A percentile compares a stretch with the other conserved stretches of the same genome.
phyloP scores from a whole-genome alignment of 2,329 filamentous ascomycete genomes.

The Emmonsia crescens region DNA sequence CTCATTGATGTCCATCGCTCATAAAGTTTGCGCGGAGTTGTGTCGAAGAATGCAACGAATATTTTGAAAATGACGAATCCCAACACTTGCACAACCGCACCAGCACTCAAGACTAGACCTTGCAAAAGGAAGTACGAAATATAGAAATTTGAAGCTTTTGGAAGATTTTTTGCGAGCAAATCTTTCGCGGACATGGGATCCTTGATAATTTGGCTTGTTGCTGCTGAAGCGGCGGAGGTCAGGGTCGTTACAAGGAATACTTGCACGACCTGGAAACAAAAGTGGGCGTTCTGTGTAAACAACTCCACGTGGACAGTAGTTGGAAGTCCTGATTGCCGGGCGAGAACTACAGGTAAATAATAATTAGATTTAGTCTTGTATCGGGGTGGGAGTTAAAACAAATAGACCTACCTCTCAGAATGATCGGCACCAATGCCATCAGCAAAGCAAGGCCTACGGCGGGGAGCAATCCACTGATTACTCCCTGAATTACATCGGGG shows the following conservation, averaged over 20 bases:
- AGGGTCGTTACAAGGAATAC: conserved; percentile 83
- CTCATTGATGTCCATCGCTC: conserved; percentile 61
- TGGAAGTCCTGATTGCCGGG: conserved; percentile 67
- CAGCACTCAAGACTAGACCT: conserved; percentile 64
- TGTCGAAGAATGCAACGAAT: conserved; percentile 60
- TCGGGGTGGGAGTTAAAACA: neutral
- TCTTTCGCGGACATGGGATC: conserved; percentile 53
- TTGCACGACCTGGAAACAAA: conserved; percentile 61
- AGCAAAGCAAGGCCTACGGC: conserved; percentile 67
- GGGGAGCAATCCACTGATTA: conserved; percentile 76
- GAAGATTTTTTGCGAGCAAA: conserved; percentile 63
- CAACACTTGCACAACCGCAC: conserved; percentile 59
- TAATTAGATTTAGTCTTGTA: conserved; percentile 10
- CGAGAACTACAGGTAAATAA: conserved; percentile 47
- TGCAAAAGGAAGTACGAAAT: conserved; percentile 92
- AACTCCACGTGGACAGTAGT: conserved; percentile 72
- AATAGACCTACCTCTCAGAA: conserved; percentile 56
- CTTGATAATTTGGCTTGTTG: conserved; percentile 53
- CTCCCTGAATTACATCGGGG: conserved; percentile 59
- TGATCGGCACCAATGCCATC: conserved; percentile 74
- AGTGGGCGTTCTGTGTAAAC: conserved; percentile 84
- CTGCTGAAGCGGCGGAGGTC: conserved; percentile 66
- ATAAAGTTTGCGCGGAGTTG: conserved; percentile 66
- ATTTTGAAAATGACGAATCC: conserved; percentile 64
- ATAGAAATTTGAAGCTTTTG: conserved; percentile 87